phyloP scores from a whole-genome alignment of 371 early-diverging fungal species.

The Capillidium heterosporum region DNA sequence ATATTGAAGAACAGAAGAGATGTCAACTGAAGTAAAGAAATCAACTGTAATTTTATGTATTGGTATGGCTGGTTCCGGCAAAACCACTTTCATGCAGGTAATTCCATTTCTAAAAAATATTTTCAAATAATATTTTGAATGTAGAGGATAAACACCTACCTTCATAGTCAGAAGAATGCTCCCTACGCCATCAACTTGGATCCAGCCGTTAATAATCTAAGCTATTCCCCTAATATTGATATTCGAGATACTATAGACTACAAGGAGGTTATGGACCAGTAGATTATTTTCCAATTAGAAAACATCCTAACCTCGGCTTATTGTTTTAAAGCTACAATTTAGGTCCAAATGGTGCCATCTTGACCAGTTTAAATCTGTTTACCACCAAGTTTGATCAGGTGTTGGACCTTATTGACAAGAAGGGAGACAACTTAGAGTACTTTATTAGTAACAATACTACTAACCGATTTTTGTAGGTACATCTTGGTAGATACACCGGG shows the following conservation, averaged over 20 bases:
- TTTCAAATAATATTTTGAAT: not conserved
- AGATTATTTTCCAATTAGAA: conserved; percentile 9
- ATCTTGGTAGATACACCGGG: conserved; percentile 99
- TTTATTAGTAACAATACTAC: conserved; percentile 10
- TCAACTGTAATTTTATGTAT: conserved; percentile 70
- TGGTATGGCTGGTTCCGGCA: conserved; percentile 99
- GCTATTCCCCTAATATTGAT: conserved; percentile 94
- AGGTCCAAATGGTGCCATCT: conserved; percentile 98
- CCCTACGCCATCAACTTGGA: conserved; percentile 95
- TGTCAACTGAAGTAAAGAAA: too few species aligned
- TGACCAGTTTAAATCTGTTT: conserved; percentile 93
- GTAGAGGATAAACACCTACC: conserved; percentile 73
- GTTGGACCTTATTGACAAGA: conserved; percentile 65
- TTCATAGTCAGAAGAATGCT: conserved; percentile 53
- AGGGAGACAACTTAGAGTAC: conserved; percentile 47
- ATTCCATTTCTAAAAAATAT: not conserved
- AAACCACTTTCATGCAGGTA: conserved; percentile 96
- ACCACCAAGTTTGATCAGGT: conserved; percentile 95
- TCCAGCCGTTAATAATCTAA: conserved; percentile 88
- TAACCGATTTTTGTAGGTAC: conserved; percentile 24
- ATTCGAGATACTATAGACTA: conserved; percentile 97
- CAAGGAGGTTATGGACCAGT: conserved; percentile 98
- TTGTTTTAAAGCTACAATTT: conserved; percentile 53
- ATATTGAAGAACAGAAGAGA: too few species aligned
- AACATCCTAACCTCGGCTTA: not conserved